These are phyloP conservation scores for Calonectria pseudoreteaudii DNA, from an alignment of 2,329 filamentous ascomycete genomes.

Conservation along the genomic window DNA sequence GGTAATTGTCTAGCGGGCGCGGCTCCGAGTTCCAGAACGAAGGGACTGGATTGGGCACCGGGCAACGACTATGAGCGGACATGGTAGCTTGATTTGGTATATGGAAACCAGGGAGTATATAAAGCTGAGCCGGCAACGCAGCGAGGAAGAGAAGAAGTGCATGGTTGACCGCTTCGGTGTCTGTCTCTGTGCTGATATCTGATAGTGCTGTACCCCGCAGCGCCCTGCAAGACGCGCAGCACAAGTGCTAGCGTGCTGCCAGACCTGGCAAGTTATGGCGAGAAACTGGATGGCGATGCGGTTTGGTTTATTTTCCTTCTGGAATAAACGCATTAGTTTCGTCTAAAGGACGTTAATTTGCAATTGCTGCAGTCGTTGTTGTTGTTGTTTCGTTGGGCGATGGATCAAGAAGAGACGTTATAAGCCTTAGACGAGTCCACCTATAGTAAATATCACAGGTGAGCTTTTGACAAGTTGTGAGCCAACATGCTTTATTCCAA, in stretches of 20 bases:
- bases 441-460: too few species aligned
- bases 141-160: neutral
- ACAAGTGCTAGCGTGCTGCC: neutral
- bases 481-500: neutral
- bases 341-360: neutral
- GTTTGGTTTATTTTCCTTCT: neutral
- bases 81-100: neutral
- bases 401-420: neutral
- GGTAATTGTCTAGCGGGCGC: constrained; percentile 18
- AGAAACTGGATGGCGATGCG: neutral
- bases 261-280: neutral
- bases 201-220: constrained; percentile 2
- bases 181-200: neutral
- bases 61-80: constrained; percentile 4
- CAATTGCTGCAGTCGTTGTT: too few species aligned
- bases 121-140: neutral
- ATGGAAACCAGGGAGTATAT: neutral
- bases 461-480: neutral
- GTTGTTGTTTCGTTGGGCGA: neutral
- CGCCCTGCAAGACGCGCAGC: neutral
- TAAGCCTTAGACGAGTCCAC: neutral
- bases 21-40: constrained; percentile 28
- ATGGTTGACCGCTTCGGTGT: neutral
- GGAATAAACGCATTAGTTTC: neutral
- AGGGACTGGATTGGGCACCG: constrained; percentile 22